These are phyloP conservation scores for Conoideocrella luteorostrata DNA, from an alignment of 2,329 filamentous ascomycete genomes.

Conservation along the genomic window DNA sequence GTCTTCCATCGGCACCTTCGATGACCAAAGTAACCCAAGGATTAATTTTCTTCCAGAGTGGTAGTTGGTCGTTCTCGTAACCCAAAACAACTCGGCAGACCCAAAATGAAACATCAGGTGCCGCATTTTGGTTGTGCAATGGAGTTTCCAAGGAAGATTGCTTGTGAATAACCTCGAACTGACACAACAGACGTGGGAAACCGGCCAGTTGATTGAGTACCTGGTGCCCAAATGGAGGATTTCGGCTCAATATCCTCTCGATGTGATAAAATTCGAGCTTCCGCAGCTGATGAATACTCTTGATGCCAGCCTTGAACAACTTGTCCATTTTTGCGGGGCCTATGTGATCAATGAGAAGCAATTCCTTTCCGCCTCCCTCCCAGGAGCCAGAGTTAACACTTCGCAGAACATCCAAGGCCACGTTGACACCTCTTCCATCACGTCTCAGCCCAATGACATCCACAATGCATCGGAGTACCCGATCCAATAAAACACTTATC, in stretches of 20 bases:
- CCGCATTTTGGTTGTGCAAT: slow-evolving; percentile 3
- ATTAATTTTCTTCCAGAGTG: slow-evolving; percentile 55
- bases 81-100: slow-evolving; percentile 60
- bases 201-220: slow-evolving; percentile 56
- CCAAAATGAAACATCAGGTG: slow-evolving; percentile 12
- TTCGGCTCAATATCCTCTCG: slow-evolving; percentile 68
- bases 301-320: slow-evolving; percentile 64
- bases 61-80: slow-evolving; percentile 60
- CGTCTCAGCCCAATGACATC: slow-evolving; percentile 30
- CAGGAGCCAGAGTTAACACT: slow-evolving; percentile 69
- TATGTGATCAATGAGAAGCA: slow-evolving; percentile 76
- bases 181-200: slow-evolving; percentile 58
- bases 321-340: slow-evolving; percentile 71
- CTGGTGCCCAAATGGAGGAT: slow-evolving; percentile 75
- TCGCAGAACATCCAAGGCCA: slow-evolving; percentile 70
- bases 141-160: not conserved
- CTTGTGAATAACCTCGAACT: slow-evolving; percentile 25
- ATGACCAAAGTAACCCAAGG: slow-evolving; percentile 70
- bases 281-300: slow-evolving; percentile 64
- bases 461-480: slow-evolving; percentile 28
- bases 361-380: slow-evolving; percentile 75
- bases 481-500: slow-evolving; percentile 28
- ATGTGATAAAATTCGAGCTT: slow-evolving; percentile 62
- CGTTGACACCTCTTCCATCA: slow-evolving; percentile 62
- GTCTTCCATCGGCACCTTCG: slow-evolving; percentile 43